Evolutionary conservation across 2,329 filamentous ascomycete species (phyloP).

Genomic region (Cryoendolithus antarcticus): DNA sequence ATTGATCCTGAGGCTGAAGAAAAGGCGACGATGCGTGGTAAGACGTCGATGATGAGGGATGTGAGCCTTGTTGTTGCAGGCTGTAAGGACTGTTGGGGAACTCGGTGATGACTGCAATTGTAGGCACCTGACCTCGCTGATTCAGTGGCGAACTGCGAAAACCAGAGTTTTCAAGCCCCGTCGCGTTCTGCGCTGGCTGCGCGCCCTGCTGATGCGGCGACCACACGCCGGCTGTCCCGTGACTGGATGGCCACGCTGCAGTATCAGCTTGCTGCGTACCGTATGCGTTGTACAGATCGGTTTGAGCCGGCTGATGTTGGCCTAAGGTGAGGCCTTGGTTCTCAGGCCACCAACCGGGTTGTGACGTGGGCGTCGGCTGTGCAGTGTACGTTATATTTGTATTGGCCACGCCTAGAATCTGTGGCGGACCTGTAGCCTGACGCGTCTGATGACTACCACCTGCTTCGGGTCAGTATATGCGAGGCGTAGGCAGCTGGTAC

Average conservation of each 20-base stretch:
- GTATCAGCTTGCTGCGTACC: neutral
- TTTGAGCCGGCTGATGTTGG: neutral
- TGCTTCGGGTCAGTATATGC: too few relatives aligned
- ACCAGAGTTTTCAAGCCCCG: too few relatives aligned
- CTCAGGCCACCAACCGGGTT: neutral
- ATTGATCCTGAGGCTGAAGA: too few relatives aligned
- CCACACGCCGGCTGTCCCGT: neutral
- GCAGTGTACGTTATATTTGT: slow-evolving; percentile 5
- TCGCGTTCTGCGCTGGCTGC: slow-evolving; percentile 2
- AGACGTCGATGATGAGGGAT: slow-evolving; percentile 4
- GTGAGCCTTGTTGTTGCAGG: slow-evolving; percentile 15
- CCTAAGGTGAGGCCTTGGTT: too few relatives aligned
- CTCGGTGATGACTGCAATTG: slow-evolving; percentile 14
- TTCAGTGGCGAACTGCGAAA: slow-evolving; percentile 9
- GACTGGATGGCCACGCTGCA: neutral
- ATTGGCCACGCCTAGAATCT: neutral
- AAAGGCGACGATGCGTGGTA: slow-evolving; percentile 2
- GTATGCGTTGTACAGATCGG: slow-evolving; percentile 5
- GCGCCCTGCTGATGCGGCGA: neutral
- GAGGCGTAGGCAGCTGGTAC: too few relatives aligned
- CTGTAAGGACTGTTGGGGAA: slow-evolving; percentile 5
- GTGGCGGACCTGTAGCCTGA: slow-evolving; percentile 3
- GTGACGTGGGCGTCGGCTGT: neutral
- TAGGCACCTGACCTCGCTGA: slow-evolving; percentile 8
- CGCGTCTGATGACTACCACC: too few relatives aligned